A percentile compares a stretch with the other conserved stretches of the same genome.
phyloP scores from a whole-genome alignment of 352 stramenopile species.

The Pythium insidiosum region DNA sequence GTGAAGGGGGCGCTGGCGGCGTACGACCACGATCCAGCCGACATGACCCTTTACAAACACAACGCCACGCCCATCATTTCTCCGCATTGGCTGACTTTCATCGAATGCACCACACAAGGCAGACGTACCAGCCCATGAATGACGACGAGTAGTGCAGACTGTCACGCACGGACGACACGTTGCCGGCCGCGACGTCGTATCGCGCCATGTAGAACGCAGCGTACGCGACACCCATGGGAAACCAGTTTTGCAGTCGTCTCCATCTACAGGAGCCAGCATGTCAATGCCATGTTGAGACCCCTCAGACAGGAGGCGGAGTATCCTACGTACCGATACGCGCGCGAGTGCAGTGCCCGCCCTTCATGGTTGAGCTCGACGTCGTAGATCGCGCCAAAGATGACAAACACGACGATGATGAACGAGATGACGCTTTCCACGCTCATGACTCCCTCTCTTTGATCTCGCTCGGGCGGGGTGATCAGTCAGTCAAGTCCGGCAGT shows the following conservation, averaged over 20 bases:
- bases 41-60: constrained; percentile 45
- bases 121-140: constrained; percentile 64
- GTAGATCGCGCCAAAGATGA: constrained; percentile 42
- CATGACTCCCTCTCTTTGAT: constrained; percentile 13
- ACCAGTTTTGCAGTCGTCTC: constrained; percentile 66
- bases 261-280: constrained; percentile 22
- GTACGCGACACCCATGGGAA: constrained; percentile 68
- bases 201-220: constrained; percentile 75
- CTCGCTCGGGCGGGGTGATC: too few relatives aligned
- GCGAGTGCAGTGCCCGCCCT: constrained; percentile 42
- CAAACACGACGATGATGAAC: constrained; percentile 43
- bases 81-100: too few relatives aligned
- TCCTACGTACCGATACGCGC: constrained; percentile 32
- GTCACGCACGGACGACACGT: constrained; percentile 45
- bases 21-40: constrained; percentile 63
- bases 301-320: too few relatives aligned
- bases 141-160: constrained; percentile 48
- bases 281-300: too few relatives aligned
- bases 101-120: background rate
- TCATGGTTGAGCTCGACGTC: constrained; percentile 56
- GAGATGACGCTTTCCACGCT: constrained; percentile 37
- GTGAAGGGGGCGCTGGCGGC: constrained; percentile 61
- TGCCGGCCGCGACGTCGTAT: constrained; percentile 66
- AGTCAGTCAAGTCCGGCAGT: too few relatives aligned
- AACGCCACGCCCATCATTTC: too few relatives aligned